phyloP scores from a whole-genome alignment of 441 rosid species.

The Metrosideros polymorpha region DNA sequence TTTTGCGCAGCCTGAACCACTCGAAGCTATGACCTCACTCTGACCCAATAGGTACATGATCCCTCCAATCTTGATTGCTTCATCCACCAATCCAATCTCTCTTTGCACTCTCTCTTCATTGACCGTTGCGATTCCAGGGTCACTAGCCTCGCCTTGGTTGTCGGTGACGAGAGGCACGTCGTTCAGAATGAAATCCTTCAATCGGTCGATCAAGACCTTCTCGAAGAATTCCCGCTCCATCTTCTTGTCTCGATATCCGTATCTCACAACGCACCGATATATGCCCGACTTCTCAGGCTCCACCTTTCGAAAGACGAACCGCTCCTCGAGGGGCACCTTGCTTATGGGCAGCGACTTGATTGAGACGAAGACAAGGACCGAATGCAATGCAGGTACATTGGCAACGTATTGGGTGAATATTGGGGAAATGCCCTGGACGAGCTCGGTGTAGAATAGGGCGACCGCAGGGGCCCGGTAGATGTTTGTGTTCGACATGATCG shows the following conservation, averaged over 20 bases:
- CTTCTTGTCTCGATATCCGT: neutral
- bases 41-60: neutral
- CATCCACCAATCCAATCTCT: neutral
- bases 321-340: neutral
- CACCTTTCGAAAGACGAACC: neutral
- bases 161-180: no score
- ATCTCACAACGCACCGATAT: neutral
- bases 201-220: neutral
- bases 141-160: neutral
- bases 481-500: neutral
- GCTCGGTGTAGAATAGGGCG: neutral
- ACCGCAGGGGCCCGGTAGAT: neutral
- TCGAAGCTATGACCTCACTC: neutral
- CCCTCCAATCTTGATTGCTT: neutral
- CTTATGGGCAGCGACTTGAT: conserved; percentile 1
- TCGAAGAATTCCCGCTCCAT: neutral
- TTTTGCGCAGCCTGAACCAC: neutral
- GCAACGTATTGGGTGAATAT: neutral
- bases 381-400: neutral
- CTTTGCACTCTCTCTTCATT: neutral
- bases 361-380: neutral
- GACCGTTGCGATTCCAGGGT: neutral
- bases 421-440: neutral
- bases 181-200: neutral
- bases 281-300: neutral